Evolutionary conservation across 2,329 filamentous ascomycete species (phyloP).

Genomic region (Hypoxylon sp.): DNA sequence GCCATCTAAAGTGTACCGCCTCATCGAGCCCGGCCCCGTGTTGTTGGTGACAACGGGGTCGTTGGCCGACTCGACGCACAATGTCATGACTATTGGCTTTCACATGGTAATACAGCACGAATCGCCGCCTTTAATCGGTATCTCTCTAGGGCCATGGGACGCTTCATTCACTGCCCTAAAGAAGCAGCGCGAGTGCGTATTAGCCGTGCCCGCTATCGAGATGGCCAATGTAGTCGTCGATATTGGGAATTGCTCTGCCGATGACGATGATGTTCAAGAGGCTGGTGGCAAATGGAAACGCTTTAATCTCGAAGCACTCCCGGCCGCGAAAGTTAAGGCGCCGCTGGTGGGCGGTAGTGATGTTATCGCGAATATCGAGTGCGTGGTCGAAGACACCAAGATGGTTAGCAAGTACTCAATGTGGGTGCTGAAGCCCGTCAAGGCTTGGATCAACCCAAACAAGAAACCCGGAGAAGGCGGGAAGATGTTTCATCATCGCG

Average conservation of each 20-base stretch:
- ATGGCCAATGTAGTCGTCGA: slow-evolving; percentile 53
- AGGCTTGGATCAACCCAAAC: slow-evolving; percentile 53
- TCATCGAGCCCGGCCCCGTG: slow-evolving; percentile 56
- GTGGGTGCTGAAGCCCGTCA: slow-evolving; percentile 55
- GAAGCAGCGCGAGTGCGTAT: slow-evolving; percentile 53
- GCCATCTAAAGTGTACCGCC: slow-evolving; percentile 54
- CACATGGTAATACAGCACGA: slow-evolving; percentile 58
- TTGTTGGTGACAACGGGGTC: slow-evolving; percentile 55
- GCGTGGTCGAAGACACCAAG: slow-evolving; percentile 54
- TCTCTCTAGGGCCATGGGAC: slow-evolving; percentile 56
- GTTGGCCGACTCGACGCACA: slow-evolving; percentile 53
- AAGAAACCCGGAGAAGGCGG: slow-evolving; percentile 50
- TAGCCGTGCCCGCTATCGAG: slow-evolving; percentile 53
- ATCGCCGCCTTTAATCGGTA: slow-evolving; percentile 53
- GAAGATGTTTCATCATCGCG: slow-evolving; percentile 57
- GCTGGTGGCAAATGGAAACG: slow-evolving; percentile 51
- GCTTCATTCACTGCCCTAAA: slow-evolving; percentile 53
- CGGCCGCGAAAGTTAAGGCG: slow-evolving; percentile 51
- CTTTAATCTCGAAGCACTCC: slow-evolving; percentile 52
- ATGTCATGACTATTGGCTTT: slow-evolving; percentile 58
- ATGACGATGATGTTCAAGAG: slow-evolving; percentile 37
- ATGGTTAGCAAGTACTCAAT: slow-evolving; percentile 55
- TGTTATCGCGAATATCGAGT: slow-evolving; percentile 56
- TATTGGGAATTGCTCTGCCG: slow-evolving; percentile 55
- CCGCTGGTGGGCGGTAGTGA: slow-evolving; percentile 53